Evolutionary conservation across 1,139 yeast genomes (phyloP).

Genomic region (Geotrichum phurueaensis): DNA sequence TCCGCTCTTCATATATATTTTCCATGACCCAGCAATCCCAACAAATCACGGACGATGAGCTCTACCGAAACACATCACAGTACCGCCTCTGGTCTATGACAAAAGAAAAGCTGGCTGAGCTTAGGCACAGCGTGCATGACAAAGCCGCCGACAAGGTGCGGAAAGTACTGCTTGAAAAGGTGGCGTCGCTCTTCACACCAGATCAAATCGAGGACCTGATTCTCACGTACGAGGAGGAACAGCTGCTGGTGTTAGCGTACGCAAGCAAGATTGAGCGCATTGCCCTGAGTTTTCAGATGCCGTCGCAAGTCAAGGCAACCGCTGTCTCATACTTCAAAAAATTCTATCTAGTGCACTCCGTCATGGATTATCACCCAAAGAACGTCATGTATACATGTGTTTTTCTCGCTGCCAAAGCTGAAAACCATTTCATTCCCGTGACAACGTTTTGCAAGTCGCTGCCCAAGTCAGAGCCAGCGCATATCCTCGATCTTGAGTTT

Average conservation of each 20-base stretch:
- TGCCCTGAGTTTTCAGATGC: slow-evolving; percentile 51
- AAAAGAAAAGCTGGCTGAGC: slow-evolving; percentile 44
- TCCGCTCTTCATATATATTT: not conserved
- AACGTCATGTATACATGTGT: slow-evolving; percentile 73
- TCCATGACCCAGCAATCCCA: slow-evolving; percentile 5
- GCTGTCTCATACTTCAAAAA: slow-evolving; percentile 77
- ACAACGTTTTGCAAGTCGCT: slow-evolving; percentile 71
- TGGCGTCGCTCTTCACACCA: slow-evolving; percentile 4
- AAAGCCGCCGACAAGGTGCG: slow-evolving; percentile 45
- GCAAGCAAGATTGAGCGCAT: slow-evolving; percentile 63
- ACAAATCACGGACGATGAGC: slow-evolving; percentile 54
- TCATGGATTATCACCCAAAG: slow-evolving; percentile 84
- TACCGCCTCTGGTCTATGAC: slow-evolving; percentile 82
- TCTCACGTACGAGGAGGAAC: slow-evolving; percentile 64
- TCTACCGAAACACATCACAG: slow-evolving; percentile 82
- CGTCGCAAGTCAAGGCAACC: slow-evolving; percentile 70
- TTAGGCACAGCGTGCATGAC: slow-evolving; percentile 46
- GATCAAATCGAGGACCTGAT: slow-evolving; percentile 9
- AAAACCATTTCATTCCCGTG: slow-evolving; percentile 81
- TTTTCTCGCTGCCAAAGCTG: slow-evolving; percentile 87
- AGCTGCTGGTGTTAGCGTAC: slow-evolving; percentile 58
- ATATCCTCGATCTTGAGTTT: slow-evolving; percentile 74
- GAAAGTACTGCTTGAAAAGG: slow-evolving; percentile 32
- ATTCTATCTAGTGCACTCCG: slow-evolving; percentile 72
- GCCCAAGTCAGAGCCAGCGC: slow-evolving; percentile 53